Evolutionary conservation across 148 eudicot genomes (phyloP), one percentile per base, ranked within the genome.

Genomic region (Fallopia convolvulus): DNA sequence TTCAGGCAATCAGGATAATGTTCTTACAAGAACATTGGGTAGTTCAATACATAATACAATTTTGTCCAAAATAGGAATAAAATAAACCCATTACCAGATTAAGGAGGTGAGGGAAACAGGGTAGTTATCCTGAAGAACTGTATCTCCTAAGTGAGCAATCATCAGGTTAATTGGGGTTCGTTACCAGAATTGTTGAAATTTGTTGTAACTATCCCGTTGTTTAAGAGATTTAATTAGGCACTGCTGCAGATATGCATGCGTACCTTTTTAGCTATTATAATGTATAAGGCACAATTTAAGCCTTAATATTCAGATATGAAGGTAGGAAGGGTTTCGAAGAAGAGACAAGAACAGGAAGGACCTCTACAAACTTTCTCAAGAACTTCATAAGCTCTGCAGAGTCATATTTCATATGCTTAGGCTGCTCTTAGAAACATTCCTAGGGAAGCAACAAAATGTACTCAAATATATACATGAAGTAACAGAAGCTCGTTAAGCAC

Each of bases 401-500:
- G 40, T 30, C 18, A 32, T 2, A 0, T 13, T 26, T 26, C 30
- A 26, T 14, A 65, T 65, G 70, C 11, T 12, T 9, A 23, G 18
- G 30, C 65, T 10, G 40, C 1, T 32, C 70, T n/a, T 65, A 30
- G 3, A 32, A 65, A 12, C 70, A 30, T 65, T 14, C 72, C 44
- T 33, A 33, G 10, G 39, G 72, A 68, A 36, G 72, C 10, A 33
- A 68, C 9, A 68, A 44, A 44, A 6, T 42, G 46, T 6, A 42
- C 46, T 42, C 5, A 42, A 13, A 36, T 15, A 20, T 33, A 68
- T 23, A 36, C 21, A 5, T 68, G 46, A 36, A 68, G 72, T 33
- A 33, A 20, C 44, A 68, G 36, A 68, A 33, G 17, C 21, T 39
- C 72, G 39, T 68, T 63, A 61, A 48, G 60, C 68, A 95, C 99